A percentile compares a stretch with the other conserved stretches of the same genome.
Evolutionary conservation across 306 rosid species (phyloP).

Genomic region (Cyamopsis tetragonoloba): DNA sequence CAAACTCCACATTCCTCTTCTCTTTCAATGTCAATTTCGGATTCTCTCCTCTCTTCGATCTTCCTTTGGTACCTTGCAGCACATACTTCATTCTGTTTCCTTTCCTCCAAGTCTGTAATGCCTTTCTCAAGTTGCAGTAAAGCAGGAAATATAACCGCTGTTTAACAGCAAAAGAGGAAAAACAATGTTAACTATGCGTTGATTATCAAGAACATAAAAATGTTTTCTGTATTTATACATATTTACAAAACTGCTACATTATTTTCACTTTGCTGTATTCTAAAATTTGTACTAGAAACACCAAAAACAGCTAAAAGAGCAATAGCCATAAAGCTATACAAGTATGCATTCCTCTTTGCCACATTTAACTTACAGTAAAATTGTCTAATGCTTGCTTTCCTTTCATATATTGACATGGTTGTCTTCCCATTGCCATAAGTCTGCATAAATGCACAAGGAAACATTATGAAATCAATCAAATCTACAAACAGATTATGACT

Average conservation of each 20-base stretch:
- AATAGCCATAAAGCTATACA: neutral
- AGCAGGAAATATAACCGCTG: conserved; percentile 87
- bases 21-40: conserved; percentile 73
- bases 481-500: neutral
- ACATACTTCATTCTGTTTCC: conserved; percentile 69
- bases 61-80: conserved; percentile 48
- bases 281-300: too few relatives aligned
- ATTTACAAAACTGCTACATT: too few relatives aligned
- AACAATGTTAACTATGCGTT: conserved; percentile 1
- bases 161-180: conserved; percentile 3
- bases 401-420: conserved; percentile 74
- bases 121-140: conserved; percentile 85
- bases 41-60: conserved; percentile 30
- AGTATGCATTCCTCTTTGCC: neutral
- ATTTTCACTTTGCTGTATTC: too few relatives aligned
- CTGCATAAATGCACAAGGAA: conserved; percentile 43
- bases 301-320: neutral
- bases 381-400: conserved; percentile 79
- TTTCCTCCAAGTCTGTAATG: conserved; percentile 79
- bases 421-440: conserved; percentile 78
- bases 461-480: neutral
- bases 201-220: neutral
- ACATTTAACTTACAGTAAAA: conserved; percentile 66
- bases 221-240: too few relatives aligned
- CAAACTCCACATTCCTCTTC: conserved; percentile 96